Percentiles rank a stretch among this genome's conserved stretches.
Evolutionary conservation across 768 basidiomycete genomes (phyloP).

Genomic region (Suillus lakei): DNA sequence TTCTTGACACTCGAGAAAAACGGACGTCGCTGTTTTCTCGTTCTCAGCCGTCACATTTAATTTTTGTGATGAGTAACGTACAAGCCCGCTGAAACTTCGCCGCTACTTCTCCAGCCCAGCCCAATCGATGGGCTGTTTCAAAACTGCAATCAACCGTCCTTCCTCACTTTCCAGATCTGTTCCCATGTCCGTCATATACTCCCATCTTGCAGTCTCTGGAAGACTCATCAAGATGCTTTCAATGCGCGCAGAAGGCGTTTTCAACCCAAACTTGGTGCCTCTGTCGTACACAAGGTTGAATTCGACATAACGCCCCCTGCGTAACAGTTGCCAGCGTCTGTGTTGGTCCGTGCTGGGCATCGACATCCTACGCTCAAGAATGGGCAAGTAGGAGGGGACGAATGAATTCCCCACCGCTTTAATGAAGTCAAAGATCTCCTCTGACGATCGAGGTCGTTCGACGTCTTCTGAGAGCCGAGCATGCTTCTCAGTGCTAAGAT

Average conservation of each 20-base stretch:
- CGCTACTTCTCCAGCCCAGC: slow-evolving; percentile 21
- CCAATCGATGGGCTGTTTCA: slow-evolving; percentile 73
- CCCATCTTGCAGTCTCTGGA: slow-evolving; percentile 88
- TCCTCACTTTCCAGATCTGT: slow-evolving; percentile 66
- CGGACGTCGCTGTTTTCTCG: not conserved
- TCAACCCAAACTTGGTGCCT: slow-evolving; percentile 86
- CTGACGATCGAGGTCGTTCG: slow-evolving; percentile 58
- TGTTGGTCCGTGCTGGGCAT: slow-evolving; percentile 66
- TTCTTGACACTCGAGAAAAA: not conserved
- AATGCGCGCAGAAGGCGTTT: slow-evolving; percentile 83
- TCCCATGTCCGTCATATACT: slow-evolving; percentile 83
- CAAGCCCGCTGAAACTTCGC: not conserved
- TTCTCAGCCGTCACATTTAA: not conserved
- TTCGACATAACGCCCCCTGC: slow-evolving; percentile 93
- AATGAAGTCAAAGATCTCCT: slow-evolving; percentile 80
- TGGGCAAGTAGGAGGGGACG: slow-evolving; percentile 88
- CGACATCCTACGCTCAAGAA: slow-evolving; percentile 62
- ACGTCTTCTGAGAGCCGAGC: slow-evolving; percentile 53
- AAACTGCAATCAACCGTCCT: slow-evolving; percentile 60
- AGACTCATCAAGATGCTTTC: slow-evolving; percentile 92
- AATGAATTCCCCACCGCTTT: slow-evolving; percentile 78
- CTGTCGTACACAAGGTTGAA: slow-evolving; percentile 90
- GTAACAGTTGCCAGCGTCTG: slow-evolving; percentile 91
- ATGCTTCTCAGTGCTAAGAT: slow-evolving; percentile 73
- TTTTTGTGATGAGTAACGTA: too few species aligned